Base-by-base conservation (phyloP, 495 filamentous ascomycete species). In the Xylaria flabelliformis region DNA sequence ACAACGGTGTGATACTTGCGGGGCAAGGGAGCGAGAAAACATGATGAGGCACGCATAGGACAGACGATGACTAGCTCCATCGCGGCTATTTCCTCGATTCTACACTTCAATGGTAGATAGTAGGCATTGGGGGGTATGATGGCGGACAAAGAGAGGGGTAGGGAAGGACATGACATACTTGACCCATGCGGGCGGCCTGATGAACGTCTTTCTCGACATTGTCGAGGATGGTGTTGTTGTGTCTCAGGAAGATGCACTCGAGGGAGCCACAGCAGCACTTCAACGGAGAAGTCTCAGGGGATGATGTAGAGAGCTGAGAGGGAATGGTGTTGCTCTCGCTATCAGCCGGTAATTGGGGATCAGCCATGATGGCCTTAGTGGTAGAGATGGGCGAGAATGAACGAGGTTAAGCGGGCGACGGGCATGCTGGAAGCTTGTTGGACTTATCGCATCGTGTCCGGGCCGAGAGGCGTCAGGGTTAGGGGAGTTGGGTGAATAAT, bases 191-290 rank as follows among this genome's bases (percentile, higher is more conserved):
- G 44, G 94, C 95, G 15, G 95, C 95, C 34, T 89, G 92, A 70
- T 89, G 88, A 17, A 97, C 91, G 82, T 98, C 93, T 74, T 90
- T 90, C 82, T 99, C 95, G 72, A 98, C 83, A 65, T 90, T 91
- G 76, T 91, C 88, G 26, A 97, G 85, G 51, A 93, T 89, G n/a
- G 85, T 84, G 81, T 91, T 89, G 79, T 93, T 97, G 76, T 94
- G 89, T 80, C 88, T 89, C 68, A 95, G 86, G 79, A 91, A 93
- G 73, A 91, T 89, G 78, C 95, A 98, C 72, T 93, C 91, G 56
- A 85, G 79, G 53, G 88, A 89, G 51, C 94, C 95, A 84, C 95
- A 98, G 81, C 95, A 98, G 82, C 95, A 98, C 58, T 73, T 74
- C 71, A 79, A 59, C 55, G 70, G 44, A 10, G 75, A 70, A 59